Evolutionary conservation across 2,329 filamentous ascomycete genomes (phyloP).

Genomic region (Scolecobasidium constrictum): DNA sequence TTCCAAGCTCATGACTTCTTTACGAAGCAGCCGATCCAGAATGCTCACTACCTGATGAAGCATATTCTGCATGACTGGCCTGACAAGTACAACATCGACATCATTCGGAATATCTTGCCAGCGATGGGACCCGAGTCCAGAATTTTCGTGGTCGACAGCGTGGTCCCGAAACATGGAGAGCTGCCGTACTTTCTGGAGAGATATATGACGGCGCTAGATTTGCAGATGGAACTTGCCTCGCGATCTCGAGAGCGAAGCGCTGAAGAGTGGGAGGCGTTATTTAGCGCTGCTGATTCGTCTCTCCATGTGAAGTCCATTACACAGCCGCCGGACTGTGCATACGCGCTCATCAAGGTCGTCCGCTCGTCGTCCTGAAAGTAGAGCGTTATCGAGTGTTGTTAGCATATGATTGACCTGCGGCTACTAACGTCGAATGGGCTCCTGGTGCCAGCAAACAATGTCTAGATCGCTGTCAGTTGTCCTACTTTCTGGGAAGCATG

Average conservation of each 20-base stretch:
- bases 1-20: background rate
- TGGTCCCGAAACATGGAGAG: background rate
- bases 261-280: constrained; percentile 10
- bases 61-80: background rate
- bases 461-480: too few species aligned
- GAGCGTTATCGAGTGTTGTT: too few species aligned
- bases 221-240: constrained; percentile 11
- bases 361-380: too few species aligned
- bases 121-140: background rate
- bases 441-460: too few species aligned
- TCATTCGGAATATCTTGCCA: background rate
- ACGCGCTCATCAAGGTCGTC: constrained; percentile 8
- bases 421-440: too few species aligned
- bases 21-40: background rate
- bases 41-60: background rate
- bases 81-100: background rate
- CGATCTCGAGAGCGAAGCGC: constrained; percentile 8
- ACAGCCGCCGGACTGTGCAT: constrained; percentile 5
- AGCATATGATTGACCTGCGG: too few species aligned
- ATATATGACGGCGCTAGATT: constrained; percentile 9
- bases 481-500: too few species aligned
- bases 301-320: constrained; percentile 5
- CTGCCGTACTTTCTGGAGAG: too few species aligned
- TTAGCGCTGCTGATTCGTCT: constrained; percentile 7
- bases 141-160: background rate